Base-by-base conservation (phyloP, 345 rosid species). In the Boechera divaricarpa region DNA sequence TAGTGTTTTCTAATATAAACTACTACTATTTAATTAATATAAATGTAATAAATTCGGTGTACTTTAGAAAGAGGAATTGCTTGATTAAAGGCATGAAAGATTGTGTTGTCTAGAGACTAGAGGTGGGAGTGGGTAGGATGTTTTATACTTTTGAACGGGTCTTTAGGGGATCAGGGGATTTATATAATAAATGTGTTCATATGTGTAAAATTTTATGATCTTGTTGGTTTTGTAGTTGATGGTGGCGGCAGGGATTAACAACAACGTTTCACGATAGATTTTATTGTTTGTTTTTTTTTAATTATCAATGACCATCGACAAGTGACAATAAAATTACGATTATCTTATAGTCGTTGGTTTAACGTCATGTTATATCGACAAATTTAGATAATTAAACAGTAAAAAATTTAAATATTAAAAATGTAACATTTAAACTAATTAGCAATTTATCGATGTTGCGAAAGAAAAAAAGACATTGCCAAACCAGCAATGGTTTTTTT, bases 111-210 rank as follows among this genome's bases (percentile, higher is more conserved):
- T 63, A 64, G 61, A 70, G 72, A 67, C 80, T 63, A 64, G 61
- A 70, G 72, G 72, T 77, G 80, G 76, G 80, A 64, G 80, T 77
- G 54, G 80, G 59, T 77, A 70, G 28, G 72, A 70, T 77, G 80
- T 71, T 63, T 62, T 63, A 32, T 56, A 36, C 80, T 77, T 70
- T 70, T 77, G 72, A 70, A 64, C 70, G 75, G 76, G 70, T 77
- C 75, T 59, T 31, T 68, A 51, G 59, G 52, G 28, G 21, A 33
- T 58, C 16, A 55, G 60, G 68, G 51, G 8, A 38, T 76, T 76
- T 31, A 9, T 51, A 29, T 39, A 39, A 47, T 67, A 67, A 31
- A 47, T 75, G 32, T 49, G 57, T 39, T 39, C 66, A 39, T 74
- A 47, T 67, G 35, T 66, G 42, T 10, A 32, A 53, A 63, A 65